Percentiles rank a stretch among this genome's conserved stretches.
Evolutionary conservation across 2,329 filamentous ascomycete species (phyloP).

Genomic region (Colletotrichum horii): DNA sequence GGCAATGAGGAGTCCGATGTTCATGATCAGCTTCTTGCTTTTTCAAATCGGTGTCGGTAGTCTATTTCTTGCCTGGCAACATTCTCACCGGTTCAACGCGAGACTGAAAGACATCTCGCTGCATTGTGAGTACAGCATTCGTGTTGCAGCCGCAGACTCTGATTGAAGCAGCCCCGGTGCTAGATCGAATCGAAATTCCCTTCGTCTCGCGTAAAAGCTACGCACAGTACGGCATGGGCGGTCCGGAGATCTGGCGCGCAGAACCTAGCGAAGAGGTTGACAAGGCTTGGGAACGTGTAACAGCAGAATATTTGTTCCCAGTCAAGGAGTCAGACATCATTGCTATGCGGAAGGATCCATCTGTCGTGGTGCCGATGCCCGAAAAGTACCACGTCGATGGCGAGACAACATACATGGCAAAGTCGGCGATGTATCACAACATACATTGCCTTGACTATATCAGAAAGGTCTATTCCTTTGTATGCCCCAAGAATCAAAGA

Average conservation of each 20-base stretch:
- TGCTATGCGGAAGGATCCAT: background rate
- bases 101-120: background rate
- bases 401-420: background rate
- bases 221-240: slow-evolving; percentile 1
- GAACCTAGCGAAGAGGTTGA: slow-evolving; percentile 6
- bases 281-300: slow-evolving; percentile 5
- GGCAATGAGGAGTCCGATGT: background rate
- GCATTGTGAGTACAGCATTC: background rate
- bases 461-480: background rate
- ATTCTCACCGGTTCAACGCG: background rate
- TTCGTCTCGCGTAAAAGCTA: background rate
- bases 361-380: background rate
- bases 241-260: background rate
- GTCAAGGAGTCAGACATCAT: background rate
- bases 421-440: background rate
- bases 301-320: background rate
- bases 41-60: background rate
- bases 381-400: background rate
- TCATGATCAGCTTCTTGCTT: background rate
- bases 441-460: slow-evolving; percentile 13
- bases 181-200: background rate
- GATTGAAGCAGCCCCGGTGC: background rate
- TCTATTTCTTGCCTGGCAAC: background rate
- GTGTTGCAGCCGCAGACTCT: background rate
- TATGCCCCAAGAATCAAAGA: background rate